Base-by-base conservation (phyloP, 2,329 filamentous ascomycete species). In the Xylogone sp. region DNA sequence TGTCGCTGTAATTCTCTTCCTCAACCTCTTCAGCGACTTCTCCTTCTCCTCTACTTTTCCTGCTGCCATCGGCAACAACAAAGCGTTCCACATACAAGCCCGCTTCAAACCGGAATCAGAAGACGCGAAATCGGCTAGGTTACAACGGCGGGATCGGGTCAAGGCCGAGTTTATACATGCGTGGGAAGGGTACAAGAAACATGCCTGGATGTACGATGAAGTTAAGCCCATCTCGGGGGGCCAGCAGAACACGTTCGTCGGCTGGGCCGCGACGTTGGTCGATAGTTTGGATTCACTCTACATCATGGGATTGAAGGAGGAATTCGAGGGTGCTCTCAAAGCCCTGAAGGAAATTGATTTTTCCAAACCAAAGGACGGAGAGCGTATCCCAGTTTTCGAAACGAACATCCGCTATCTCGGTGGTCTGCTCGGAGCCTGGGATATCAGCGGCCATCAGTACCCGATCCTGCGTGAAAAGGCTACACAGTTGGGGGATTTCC, bases 201-300 rank as follows among this genome's bases (percentile, higher is more conserved):
- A 84, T 61, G 92, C 91, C 9, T 93, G 88, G 82, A 82, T 84
- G 57, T 87, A 93, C 59, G 93, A 97, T 65, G 92, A 97, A 70
- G 71, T 97, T 12, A 77, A 71, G 47, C 93, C 93, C 2, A 72
- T 92, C 13, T 80, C 81, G 19, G 84, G 83, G 50, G 72, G 71
- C 8, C 81, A 73, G 55, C 81, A 81, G 21, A 87, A 97, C 63
- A 88, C 89, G 0, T 97, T 96, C 68, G 92, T 88, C 64, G 89
- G 87, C 42, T 96, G 90, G 90, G 88, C 87, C 20, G 90, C 90
- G 9, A 94, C 90, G 0, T 65, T 96, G 53, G 87, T 96, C 4
- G 90, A 96, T 70, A 75, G 82, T 1, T 71, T 92, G 48, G 90
- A 95, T 64, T 90, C 89, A 0, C 75, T 95, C 2, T 93, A 87